Evolutionary conservation across 208 protist genomes (phyloP).

Genomic region (Porcisia deanei): DNA sequence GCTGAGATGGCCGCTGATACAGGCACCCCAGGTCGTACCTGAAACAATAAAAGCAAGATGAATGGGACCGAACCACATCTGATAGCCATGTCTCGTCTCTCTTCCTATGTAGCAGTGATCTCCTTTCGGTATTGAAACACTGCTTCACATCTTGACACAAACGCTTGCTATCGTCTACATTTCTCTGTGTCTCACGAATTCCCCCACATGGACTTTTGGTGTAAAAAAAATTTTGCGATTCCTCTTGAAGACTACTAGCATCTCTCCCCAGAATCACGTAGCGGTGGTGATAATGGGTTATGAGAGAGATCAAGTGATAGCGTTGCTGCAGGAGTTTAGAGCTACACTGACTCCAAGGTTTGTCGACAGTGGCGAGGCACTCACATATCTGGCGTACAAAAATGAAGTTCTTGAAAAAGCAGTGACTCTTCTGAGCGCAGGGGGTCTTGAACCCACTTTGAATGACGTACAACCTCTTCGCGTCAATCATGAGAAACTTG

Average conservation of each 20-base stretch:
- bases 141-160: too few species aligned
- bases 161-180: too few species aligned
- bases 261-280: background rate
- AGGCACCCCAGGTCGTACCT: background rate
- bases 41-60: background rate
- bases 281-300: background rate
- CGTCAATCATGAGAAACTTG: constrained; percentile 26
- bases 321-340: constrained; percentile 10
- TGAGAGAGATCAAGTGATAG: constrained; percentile 2
- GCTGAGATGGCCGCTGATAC: background rate
- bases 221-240: background rate
- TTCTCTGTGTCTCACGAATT: too few species aligned
- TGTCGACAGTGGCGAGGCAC: constrained; percentile 28
- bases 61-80: background rate
- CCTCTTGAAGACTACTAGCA: background rate
- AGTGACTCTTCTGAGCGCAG: constrained; percentile 6
- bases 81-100: background rate
- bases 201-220: background rate
- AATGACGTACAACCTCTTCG: background rate
- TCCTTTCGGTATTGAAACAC: background rate
- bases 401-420: constrained; percentile 21
- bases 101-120: background rate
- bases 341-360: constrained; percentile 10
- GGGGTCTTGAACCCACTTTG: background rate
- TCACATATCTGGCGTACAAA: constrained; percentile 23